Evolutionary conservation across 108 stramenopile genomes (phyloP), one percentile per base, ranked within the genome.

Genomic region (Cyclotella choctawhatcheeana): DNA sequence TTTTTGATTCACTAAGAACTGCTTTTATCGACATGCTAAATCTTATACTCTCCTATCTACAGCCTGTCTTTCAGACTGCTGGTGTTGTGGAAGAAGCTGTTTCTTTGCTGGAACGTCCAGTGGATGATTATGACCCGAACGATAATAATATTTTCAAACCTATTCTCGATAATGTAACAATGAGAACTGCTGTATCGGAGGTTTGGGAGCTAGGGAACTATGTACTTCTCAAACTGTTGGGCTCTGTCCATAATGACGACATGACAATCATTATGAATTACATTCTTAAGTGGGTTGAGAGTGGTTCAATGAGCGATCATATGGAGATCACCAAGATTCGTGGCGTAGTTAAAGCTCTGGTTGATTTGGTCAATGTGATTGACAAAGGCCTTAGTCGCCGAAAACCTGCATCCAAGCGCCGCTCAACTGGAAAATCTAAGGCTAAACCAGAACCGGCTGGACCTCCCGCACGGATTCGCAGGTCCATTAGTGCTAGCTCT

Each of bases 51-150:
- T n/a, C n/a, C n/a, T n/a, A n/a, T n/a, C 14, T 14, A 51, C n/a
- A 51, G 50, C 98, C 98, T 29, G 92, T 98, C 13, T 99, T 97
- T 68, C 97, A 97, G 67, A 98, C 97, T 16, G 98, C 97, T 0
- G 98, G 98, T 34, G 92, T 89, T 21, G 92, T 98, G n/a, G 96
- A 99, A 55, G 88, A 87, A 71, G 95, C 93, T n/a, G 52, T 95
- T 37, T 82, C 87, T 3, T 87, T 91, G 61, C 61, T 95, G 22
- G 91, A 94, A 71, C 69, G 90, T 48, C 91, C 91, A 6, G 35
- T 62, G 0, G 94, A 90, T 26, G 89, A 90, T 27, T 84, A 85
- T 64, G 78, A 86, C 64, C 50, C 78, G 2, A 81, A 73, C 0
- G 93, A 96, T 64, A 87, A 88, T 62, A 69, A 82, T 10, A 84